Conservation (phyloP, 768 basidiomycete species). For the Naganishia randhawae region DNA sequence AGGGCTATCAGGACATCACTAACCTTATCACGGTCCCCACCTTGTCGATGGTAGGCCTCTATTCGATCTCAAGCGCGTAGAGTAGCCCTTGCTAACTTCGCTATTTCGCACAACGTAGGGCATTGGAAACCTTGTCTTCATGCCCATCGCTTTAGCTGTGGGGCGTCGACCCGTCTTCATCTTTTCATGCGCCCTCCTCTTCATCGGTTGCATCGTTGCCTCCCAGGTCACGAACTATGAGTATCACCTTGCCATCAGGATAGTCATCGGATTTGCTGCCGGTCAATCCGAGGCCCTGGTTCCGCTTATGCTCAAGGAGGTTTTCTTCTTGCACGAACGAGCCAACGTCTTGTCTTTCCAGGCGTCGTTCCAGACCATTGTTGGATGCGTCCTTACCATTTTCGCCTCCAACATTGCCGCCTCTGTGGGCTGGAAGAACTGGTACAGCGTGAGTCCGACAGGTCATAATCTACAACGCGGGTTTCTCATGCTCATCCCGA, state of each 20-base stretch:
- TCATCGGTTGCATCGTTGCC: slow-evolving; percentile 2
- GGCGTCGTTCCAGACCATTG: slow-evolving; percentile 11
- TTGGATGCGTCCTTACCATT: slow-evolving; percentile 16
- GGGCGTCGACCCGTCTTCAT: slow-evolving; percentile 8
- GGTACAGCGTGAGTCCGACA: slow-evolving; percentile 6
- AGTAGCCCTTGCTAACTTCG: not conserved
- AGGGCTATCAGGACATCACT: slow-evolving; percentile 4
- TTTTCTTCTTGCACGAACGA: slow-evolving; percentile 19
- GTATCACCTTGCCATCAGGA: slow-evolving; percentile 11
- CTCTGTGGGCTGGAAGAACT: slow-evolving; percentile 16
- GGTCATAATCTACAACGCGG: not conserved
- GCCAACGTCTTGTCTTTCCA: slow-evolving; percentile 18
- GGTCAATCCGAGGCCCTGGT: slow-evolving; percentile 20
- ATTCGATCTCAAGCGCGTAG: not conserved
- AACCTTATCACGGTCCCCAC: slow-evolving; percentile 12
- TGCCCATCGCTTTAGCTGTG: slow-evolving; percentile 3
- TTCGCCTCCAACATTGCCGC: slow-evolving; percentile 18
- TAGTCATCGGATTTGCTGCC: slow-evolving; percentile 18
- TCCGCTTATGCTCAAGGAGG: slow-evolving; percentile 21
- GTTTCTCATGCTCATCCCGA: not conserved
- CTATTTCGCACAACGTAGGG: not conserved
- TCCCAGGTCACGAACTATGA: slow-evolving; percentile 14
- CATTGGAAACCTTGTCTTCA: slow-evolving; percentile 3
- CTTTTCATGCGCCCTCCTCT: slow-evolving; percentile 3
- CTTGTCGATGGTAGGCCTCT: slow-evolving; percentile 1